phyloP scores from a whole-genome alignment of 2,329 filamentous ascomycete genomes.

The Zalaria sp. region DNA sequence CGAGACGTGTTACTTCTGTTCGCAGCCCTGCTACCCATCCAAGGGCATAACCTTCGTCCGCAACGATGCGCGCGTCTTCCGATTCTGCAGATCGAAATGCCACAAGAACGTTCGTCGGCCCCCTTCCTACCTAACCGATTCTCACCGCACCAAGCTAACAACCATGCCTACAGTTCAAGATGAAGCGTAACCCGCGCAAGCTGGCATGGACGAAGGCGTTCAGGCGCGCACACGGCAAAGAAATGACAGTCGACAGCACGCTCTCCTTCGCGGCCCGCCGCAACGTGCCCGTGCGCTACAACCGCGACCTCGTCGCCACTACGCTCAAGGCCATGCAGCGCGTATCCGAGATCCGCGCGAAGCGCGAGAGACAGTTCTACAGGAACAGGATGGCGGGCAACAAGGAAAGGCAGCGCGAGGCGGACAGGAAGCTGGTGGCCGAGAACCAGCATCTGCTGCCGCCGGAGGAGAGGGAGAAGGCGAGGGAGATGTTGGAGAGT shows the following conservation, averaged over 20 bases:
- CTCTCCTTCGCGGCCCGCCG: constrained; percentile 83
- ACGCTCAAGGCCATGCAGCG: constrained; percentile 89
- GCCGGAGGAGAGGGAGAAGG: constrained; percentile 29
- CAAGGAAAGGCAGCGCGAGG: constrained; percentile 63
- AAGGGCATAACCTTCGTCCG: constrained; percentile 54
- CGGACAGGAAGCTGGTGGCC: constrained; percentile 75
- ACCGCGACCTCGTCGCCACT: constrained; percentile 76
- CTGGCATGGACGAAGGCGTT: constrained; percentile 95
- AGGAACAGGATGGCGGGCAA: constrained; percentile 88
- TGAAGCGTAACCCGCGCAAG: constrained; percentile 95
- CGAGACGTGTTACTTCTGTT: constrained; percentile 61
- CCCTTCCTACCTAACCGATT: background rate
- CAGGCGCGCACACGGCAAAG: constrained; percentile 66
- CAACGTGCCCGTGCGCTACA: constrained; percentile 91
- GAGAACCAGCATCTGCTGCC: constrained; percentile 89
- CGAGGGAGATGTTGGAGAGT: constrained; percentile 40
- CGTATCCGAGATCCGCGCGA: constrained; percentile 68
- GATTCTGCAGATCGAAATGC: constrained; percentile 54
- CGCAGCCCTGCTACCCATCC: constrained; percentile 50
- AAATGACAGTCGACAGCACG: constrained; percentile 86
- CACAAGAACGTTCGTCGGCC: constrained; percentile 38
- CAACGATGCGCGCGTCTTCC: constrained; percentile 51
- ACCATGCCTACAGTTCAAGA: constrained; percentile 57
- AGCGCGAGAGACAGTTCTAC: constrained; percentile 84
- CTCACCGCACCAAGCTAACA: constrained; percentile 1